These are phyloP conservation scores for Geranium rotundifolium DNA, from an alignment of 345 rosid genomes.

Conservation along the genomic window DNA sequence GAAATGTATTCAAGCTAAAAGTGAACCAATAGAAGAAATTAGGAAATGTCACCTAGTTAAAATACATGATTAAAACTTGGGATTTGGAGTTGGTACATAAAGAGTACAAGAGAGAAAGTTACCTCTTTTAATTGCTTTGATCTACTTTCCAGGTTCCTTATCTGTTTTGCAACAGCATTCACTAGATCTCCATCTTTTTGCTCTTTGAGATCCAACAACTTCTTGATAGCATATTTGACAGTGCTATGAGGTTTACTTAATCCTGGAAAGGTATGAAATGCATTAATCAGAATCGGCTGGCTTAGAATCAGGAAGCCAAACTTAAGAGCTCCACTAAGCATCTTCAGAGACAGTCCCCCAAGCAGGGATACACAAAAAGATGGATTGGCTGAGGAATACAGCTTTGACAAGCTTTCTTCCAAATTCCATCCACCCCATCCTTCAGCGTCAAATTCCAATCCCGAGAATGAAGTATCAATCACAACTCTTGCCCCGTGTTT, in stretches of 20 bases:
- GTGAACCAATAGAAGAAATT: too few relatives aligned
- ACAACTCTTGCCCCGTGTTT: slow-evolving; percentile 71
- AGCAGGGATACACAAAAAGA: slow-evolving; percentile 65
- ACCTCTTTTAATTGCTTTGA: slow-evolving; percentile 85
- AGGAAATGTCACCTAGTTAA: not conserved
- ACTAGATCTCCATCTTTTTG: slow-evolving; percentile 39
- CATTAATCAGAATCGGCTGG: slow-evolving; percentile 37
- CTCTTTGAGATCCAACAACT: slow-evolving; percentile 56
- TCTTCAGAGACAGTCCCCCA: slow-evolving; percentile 68
- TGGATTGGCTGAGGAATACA: slow-evolving; percentile 30
- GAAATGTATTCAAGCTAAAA: too few relatives aligned
- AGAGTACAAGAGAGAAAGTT: not conserved
- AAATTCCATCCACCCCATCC: slow-evolving; percentile 61
- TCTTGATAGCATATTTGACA: slow-evolving; percentile 65
- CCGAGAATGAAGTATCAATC: slow-evolving; percentile 87
- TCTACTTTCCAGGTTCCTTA: slow-evolving; percentile 36
- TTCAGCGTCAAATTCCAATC: slow-evolving; percentile 55
- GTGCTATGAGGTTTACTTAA: slow-evolving; percentile 84
- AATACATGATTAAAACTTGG: not conserved
- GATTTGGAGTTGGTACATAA: too few relatives aligned
- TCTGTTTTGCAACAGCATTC: slow-evolving; percentile 41
- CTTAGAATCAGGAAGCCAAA: slow-evolving; percentile 58
- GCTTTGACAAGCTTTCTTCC: slow-evolving; percentile 30
- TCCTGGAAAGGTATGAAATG: slow-evolving; percentile 62
- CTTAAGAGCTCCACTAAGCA: slow-evolving; percentile 65